A percentile compares a stretch with the other conserved stretches of the same genome.
phyloP scores from a whole-genome alignment of 2,329 filamentous ascomycete species.

The Colletotrichum neosansevieriae region DNA sequence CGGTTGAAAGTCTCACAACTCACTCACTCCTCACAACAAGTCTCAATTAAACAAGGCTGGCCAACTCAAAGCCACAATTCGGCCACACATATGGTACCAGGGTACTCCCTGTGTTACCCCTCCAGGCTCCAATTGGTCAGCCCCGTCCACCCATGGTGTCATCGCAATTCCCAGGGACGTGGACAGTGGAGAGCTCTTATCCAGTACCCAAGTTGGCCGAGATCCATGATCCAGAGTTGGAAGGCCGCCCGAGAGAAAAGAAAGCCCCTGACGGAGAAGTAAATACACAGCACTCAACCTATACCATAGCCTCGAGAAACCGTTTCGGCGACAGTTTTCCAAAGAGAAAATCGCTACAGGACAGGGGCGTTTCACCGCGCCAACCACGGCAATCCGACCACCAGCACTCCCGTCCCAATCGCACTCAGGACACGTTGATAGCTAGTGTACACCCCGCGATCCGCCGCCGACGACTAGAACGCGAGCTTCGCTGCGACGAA shows the following conservation, averaged over 20 bases:
- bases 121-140: constrained; percentile 38
- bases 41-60: constrained; percentile 31
- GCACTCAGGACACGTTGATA: constrained; percentile 33
- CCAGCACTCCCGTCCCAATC: neutral
- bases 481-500: constrained; percentile 3
- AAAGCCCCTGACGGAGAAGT: constrained; percentile 25
- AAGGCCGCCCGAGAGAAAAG: neutral
- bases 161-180: constrained; percentile 25
- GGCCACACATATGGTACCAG: constrained; percentile 6
- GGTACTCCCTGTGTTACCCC: neutral
- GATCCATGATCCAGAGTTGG: constrained; percentile 31
- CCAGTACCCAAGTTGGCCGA: neutral
- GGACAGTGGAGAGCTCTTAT: constrained; percentile 5
- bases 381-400: constrained; percentile 10
- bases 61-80: constrained; percentile 12
- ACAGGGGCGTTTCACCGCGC: neutral
- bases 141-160: constrained; percentile 30
- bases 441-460: constrained; percentile 6
- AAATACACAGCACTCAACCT: constrained; percentile 15
- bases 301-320: neutral
- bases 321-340: neutral
- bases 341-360: neutral
- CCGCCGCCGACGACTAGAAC: constrained; percentile 13
- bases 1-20: constrained; percentile 13
- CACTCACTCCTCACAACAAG: neutral